These are phyloP conservation scores for Cordyceps militaris DNA, from an alignment of 2,329 filamentous ascomycete species.

Conservation along the genomic window DNA sequence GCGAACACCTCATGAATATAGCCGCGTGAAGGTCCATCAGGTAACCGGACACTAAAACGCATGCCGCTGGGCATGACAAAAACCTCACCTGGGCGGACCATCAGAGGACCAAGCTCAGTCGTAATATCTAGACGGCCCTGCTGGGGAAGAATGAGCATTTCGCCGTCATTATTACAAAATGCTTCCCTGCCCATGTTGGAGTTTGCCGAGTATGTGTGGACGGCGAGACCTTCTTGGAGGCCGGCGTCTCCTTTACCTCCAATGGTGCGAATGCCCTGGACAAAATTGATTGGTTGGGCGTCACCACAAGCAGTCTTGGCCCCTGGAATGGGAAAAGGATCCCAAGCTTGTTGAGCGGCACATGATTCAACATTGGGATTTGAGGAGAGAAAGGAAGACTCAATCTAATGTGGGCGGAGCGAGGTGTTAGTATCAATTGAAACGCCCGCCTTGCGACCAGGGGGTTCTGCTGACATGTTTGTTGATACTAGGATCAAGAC, in stretches of 20 bases:
- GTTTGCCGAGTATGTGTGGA: constrained; percentile 42
- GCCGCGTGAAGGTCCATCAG: constrained; percentile 52
- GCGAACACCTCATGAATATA: constrained; percentile 64
- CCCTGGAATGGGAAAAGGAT: constrained; percentile 31
- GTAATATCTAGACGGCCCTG: constrained; percentile 59
- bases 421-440: neutral
- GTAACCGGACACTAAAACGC: constrained; percentile 29
- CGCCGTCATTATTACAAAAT: constrained; percentile 55
- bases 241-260: constrained; percentile 44
- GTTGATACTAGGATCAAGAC: constrained; percentile 21
- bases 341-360: constrained; percentile 41
- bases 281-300: constrained; percentile 40
- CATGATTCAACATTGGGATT: constrained; percentile 40
- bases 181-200: constrained; percentile 39
- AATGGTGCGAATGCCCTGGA: constrained; percentile 40
- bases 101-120: constrained; percentile 58
- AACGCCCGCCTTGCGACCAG: neutral
- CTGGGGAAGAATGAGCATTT: constrained; percentile 59
- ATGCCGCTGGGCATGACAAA: constrained; percentile 60
- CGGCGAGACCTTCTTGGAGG: constrained; percentile 40
- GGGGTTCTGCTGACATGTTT: constrained; percentile 17
- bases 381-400: constrained; percentile 38
- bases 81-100: constrained; percentile 62
- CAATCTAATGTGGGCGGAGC: constrained; percentile 18
- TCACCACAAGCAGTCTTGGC: constrained; percentile 13